These are phyloP conservation scores for Candida ascalaphidarum DNA, from an alignment of 805 yeast genomes.

Conservation along the genomic window DNA sequence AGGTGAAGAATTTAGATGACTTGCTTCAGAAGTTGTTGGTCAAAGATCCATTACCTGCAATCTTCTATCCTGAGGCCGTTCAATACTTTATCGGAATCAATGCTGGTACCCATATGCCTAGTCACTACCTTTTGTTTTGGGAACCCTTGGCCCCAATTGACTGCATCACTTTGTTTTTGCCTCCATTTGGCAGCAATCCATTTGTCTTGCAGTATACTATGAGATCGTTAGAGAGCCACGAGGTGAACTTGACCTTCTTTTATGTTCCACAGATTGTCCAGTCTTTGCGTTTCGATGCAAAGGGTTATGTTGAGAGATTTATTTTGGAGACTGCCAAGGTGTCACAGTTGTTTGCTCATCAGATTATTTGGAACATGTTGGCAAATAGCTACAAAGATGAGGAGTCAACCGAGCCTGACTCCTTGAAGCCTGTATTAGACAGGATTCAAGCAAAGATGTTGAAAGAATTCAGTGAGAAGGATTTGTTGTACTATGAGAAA, in stretches of 20 bases:
- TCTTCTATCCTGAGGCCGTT: slow-evolving; percentile 50
- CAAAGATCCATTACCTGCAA: slow-evolving; percentile 51
- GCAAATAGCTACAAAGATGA: slow-evolving; percentile 92
- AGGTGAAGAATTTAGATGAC: slow-evolving; percentile 30
- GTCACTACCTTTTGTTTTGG: slow-evolving; percentile 54
- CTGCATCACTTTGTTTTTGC: slow-evolving; percentile 75
- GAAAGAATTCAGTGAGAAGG: slow-evolving; percentile 48
- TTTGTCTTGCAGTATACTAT: slow-evolving; percentile 77
- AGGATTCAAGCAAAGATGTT: slow-evolving; percentile 60
- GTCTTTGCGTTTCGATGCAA: slow-evolving; percentile 68
- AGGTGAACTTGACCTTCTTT: slow-evolving; percentile 82
- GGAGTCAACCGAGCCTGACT: slow-evolving; percentile 72
- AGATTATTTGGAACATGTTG: slow-evolving; percentile 94
- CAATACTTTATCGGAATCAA: slow-evolving; percentile 39
- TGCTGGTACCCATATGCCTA: slow-evolving; percentile 27
- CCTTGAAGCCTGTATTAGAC: slow-evolving; percentile 77
- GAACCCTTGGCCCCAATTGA: slow-evolving; percentile 71
- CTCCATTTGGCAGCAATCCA: slow-evolving; percentile 60
- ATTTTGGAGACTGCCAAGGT: slow-evolving; percentile 89
- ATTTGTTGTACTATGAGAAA: slow-evolving; percentile 59
- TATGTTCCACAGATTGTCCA: slow-evolving; percentile 98
- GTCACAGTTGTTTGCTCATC: slow-evolving; percentile 90
- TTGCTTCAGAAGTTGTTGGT: slow-evolving; percentile 37
- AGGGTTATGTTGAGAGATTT: slow-evolving; percentile 82
- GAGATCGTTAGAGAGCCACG: slow-evolving; percentile 82